phyloP scores from a whole-genome alignment of 371 early-diverging fungal genomes.

The Mycotypha africana region DNA sequence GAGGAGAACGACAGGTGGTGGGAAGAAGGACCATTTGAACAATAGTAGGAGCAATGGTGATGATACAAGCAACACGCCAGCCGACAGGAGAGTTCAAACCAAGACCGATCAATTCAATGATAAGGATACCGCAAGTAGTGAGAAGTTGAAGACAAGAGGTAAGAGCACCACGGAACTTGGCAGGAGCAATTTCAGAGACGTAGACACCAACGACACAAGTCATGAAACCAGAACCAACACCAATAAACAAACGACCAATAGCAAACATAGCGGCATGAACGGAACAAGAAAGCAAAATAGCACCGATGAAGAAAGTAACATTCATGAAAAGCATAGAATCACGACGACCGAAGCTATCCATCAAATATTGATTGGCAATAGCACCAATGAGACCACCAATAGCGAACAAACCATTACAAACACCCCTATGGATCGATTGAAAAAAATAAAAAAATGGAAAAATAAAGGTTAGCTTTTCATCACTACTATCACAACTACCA shows the following conservation, averaged over 20 bases:
- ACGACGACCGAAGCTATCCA: slow-evolving; percentile 63
- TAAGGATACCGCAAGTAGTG: slow-evolving; percentile 69
- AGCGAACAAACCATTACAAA: slow-evolving; percentile 62
- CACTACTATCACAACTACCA: too few species aligned
- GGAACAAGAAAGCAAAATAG: slow-evolving; percentile 51
- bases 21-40: slow-evolving; percentile 65
- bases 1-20: slow-evolving; percentile 73
- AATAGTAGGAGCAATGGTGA: slow-evolving; percentile 60
- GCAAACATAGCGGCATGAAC: slow-evolving; percentile 2
- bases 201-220: slow-evolving; percentile 79
- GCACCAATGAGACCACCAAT: slow-evolving; percentile 76
- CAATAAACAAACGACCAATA: slow-evolving; percentile 68
- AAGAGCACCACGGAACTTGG: slow-evolving; percentile 67
- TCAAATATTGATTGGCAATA: slow-evolving; percentile 50
- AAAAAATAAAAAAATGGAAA: too few species aligned
- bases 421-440: too few species aligned
- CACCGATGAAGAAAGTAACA: slow-evolving; percentile 59
- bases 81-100: slow-evolving; percentile 56
- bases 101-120: slow-evolving; percentile 58
- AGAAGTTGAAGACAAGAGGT: slow-evolving; percentile 74
- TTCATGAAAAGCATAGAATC: slow-evolving; percentile 62
- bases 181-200: slow-evolving; percentile 76
- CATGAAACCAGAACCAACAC: slow-evolving; percentile 79
- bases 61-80: slow-evolving; percentile 62
- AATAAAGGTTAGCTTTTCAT: slow-evolving; percentile 5